These are phyloP conservation scores for Fragaria iinumae DNA, from an alignment of 306 rosid genomes.

Conservation along the genomic window DNA sequence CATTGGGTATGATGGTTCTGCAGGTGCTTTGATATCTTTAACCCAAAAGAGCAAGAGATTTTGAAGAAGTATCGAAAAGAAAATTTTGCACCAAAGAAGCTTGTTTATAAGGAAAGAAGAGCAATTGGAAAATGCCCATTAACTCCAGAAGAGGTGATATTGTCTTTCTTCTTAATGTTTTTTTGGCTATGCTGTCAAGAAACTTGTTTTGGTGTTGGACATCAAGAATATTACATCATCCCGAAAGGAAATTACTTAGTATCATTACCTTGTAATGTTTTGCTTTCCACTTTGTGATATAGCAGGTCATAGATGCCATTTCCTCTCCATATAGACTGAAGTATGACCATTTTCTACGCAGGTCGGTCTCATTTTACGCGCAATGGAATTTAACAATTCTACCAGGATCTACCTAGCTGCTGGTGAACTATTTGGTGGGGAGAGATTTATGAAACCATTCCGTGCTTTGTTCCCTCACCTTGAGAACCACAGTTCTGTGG, in stretches of 20 bases:
- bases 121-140: slow-evolving; percentile 97
- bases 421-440: slow-evolving; percentile 93
- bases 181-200: neutral
- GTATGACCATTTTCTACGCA: slow-evolving; percentile 26
- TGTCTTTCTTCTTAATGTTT: slow-evolving; percentile 13
- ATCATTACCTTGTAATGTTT: neutral
- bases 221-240: neutral
- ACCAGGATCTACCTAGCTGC: slow-evolving; percentile 63
- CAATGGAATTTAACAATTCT: slow-evolving; percentile 55
- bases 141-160: slow-evolving; percentile 94
- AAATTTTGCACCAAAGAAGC: slow-evolving; percentile 85
- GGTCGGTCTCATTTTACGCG: slow-evolving; percentile 86
- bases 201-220: neutral
- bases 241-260: neutral
- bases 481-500: slow-evolving; percentile 83
- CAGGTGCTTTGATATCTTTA: slow-evolving; percentile 88
- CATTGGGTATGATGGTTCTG: slow-evolving; percentile 28
- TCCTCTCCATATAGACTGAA: neutral
- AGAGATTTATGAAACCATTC: slow-evolving; percentile 83
- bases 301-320: neutral
- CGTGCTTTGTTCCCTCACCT: slow-evolving; percentile 74
- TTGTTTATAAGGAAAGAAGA: slow-evolving; percentile 77
- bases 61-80: slow-evolving; percentile 74
- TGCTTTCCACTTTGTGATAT: neutral
- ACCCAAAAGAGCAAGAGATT: slow-evolving; percentile 63